Evolutionary conservation across 176 grass and related monocot genomes (phyloP).

Genomic region (Eleusine indica): DNA sequence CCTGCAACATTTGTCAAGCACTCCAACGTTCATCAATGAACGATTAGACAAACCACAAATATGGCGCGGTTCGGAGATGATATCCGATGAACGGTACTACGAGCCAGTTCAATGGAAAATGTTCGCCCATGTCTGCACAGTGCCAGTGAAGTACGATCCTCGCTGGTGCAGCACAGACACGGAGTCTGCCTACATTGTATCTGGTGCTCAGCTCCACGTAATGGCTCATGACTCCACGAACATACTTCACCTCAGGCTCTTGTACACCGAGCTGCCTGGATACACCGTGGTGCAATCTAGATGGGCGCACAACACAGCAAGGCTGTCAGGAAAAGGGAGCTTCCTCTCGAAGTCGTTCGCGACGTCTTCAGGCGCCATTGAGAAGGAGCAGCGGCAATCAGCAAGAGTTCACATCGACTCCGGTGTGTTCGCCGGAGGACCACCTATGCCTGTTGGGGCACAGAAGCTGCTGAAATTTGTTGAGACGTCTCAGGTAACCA

Average conservation of each 20-base stretch:
- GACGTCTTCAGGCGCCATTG: conserved; percentile 5
- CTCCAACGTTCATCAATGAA: conserved; percentile 52
- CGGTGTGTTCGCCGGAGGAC: conserved; percentile 58
- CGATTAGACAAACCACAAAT: conserved; percentile 4
- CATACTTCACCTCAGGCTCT: conserved; percentile 73
- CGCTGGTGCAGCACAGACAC: conserved; percentile 34
- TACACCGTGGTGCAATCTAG: conserved; percentile 63
- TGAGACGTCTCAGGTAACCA: conserved; percentile 68
- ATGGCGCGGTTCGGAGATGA: conserved; percentile 74
- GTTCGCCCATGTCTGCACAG: conserved; percentile 78
- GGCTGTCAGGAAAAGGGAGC: conserved; percentile 53
- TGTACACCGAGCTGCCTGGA: conserved; percentile 64
- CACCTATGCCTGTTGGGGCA: conserved; percentile 65
- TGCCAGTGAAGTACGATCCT: conserved; percentile 72
- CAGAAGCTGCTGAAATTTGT: conserved; percentile 82
- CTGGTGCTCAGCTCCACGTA: conserved; percentile 75
- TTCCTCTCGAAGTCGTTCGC: conserved; percentile 56
- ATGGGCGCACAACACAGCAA: conserved; percentile 50
- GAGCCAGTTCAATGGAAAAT: conserved; percentile 76
- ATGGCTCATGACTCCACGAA: conserved; percentile 38
- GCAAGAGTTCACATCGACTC: conserved; percentile 57
- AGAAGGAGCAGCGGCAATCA: conserved; percentile 34
- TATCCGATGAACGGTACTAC: conserved; percentile 66
- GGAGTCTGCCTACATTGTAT: conserved; percentile 52
- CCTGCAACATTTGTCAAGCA: conserved; percentile 71